These are phyloP conservation scores for Amaranthus hypochondriacus DNA, from an alignment of 148 eudicot species.

Conservation along the genomic window DNA sequence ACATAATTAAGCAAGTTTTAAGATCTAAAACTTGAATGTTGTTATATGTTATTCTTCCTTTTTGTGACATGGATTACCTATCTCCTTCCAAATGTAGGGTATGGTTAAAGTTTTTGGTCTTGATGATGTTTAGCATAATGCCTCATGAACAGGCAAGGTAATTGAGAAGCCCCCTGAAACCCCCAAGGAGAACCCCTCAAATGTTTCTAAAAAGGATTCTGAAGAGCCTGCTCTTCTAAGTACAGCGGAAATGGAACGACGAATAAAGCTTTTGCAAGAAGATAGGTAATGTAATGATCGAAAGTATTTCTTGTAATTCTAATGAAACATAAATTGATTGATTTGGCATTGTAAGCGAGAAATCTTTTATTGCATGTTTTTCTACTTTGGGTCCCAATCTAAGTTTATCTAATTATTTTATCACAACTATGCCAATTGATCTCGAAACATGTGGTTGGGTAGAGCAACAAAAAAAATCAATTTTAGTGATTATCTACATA, in stretches of 20 bases:
- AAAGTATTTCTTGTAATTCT: conserved; percentile 4
- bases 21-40: background rate
- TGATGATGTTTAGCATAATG: conserved; percentile 30
- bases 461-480: too few species aligned
- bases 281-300: conserved; percentile 45
- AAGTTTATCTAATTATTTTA: too few species aligned
- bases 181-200: conserved; percentile 29
- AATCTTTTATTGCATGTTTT: background rate
- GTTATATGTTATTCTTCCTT: conserved; percentile 1
- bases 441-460: too few species aligned
- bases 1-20: background rate
- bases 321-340: background rate
- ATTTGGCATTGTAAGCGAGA: background rate
- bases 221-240: conserved; percentile 54
- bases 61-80: conserved; percentile 14
- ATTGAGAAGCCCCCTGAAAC: conserved; percentile 28
- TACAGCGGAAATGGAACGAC: conserved; percentile 55
- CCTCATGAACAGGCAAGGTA: conserved; percentile 59
- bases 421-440: too few species aligned
- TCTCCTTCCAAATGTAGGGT: conserved; percentile 18
- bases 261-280: conserved; percentile 66
- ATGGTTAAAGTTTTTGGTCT: conserved; percentile 28
- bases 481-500: too few species aligned
- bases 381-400: too few species aligned
- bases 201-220: conserved; percentile 34